Base-by-base conservation (phyloP, 768 basidiomycete genomes). In the Austroboletus eburneus region DNA sequence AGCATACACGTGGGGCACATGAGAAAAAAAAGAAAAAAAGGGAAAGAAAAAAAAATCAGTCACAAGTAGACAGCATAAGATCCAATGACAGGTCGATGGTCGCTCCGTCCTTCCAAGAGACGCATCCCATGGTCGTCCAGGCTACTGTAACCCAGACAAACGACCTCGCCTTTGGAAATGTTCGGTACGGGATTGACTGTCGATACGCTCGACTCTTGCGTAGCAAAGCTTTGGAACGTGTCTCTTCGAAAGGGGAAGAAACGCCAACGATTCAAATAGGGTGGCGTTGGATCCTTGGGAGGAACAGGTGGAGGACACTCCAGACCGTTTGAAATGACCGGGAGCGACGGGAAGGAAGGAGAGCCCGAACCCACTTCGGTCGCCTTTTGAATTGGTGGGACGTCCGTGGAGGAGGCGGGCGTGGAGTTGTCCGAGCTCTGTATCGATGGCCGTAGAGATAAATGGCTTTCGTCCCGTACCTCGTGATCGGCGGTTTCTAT, bases 11-110 rank as follows among this genome's bases (percentile, higher is more conserved):
- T 32, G 54, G 42, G n/a, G 33, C 21, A 34, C 30, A n/a, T 9
- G 20, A 17, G 33, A 34, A 12, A 12, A 27, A 27, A 18, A 17
- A 17, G 10, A 41, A 20, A 24, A 35, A 13, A 34, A 42, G 29
- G 27, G 27, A 27, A 27, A 18, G 34, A 17, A 17, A 41, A 20
- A 24, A 35, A 13, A 34, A 42, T 39, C n/a, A 17, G 40, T 69
- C 59, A 84, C 25, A 87, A 54, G 66, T 85, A 88, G 42, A 87
- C 71, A 34, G 78, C 79, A 59, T 87, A 91, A 20, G 78, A 77
- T 45, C 87, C 87, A 50, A 89, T 79, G n/a, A 92, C 89, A 0
- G 90, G 90, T 30, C 90, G 69, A 60, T 93, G 90, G 63, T 93
- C 90, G 53, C 85, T 87, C 35, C 84, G 75, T 14, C 86, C 90